Conservation (phyloP, 495 filamentous ascomycete genomes). For the Gamarada debralockiae region DNA sequence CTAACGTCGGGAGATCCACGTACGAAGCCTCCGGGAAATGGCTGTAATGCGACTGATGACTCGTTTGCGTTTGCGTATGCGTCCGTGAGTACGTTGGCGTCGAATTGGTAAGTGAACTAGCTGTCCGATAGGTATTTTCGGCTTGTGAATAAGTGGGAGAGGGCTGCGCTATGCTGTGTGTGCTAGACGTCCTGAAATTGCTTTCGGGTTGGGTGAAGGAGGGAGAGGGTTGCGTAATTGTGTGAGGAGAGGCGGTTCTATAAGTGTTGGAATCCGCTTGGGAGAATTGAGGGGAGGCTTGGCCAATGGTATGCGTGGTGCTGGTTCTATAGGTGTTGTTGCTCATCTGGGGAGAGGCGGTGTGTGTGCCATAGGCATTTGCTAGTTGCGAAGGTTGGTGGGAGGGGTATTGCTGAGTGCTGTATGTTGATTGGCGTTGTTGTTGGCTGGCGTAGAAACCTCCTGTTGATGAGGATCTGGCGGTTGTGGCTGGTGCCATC, state of each 20-base stretch:
- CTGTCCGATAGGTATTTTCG: constrained; percentile 30
- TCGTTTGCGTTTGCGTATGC: constrained; percentile 35
- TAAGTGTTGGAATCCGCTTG: constrained; percentile 26
- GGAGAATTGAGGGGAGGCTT: constrained; percentile 23
- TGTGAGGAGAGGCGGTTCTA: constrained; percentile 27
- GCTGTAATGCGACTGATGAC: constrained; percentile 44
- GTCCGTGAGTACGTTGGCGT: constrained; percentile 16
- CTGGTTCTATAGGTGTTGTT: constrained; percentile 19
- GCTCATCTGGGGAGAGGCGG: constrained; percentile 24
- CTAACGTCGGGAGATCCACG: constrained; percentile 35
- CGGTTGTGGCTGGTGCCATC: constrained; percentile 8
- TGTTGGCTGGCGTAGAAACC: constrained; percentile 16
- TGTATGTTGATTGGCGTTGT: constrained; percentile 11
- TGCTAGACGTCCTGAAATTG: constrained; percentile 12
- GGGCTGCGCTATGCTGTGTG: constrained; percentile 18
- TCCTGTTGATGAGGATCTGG: constrained; percentile 15
- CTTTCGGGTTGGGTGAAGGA: constrained; percentile 21
- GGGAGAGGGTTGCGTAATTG: constrained; percentile 26
- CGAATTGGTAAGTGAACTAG: constrained; percentile 25
- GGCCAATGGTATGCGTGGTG: constrained; percentile 16
- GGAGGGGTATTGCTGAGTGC: constrained; percentile 24
- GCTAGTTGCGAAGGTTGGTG: constrained; percentile 24
- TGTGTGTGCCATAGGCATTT: constrained; percentile 11
- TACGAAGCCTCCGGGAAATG: constrained; percentile 23
- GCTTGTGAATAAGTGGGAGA: constrained; percentile 22